Conservation (phyloP, 2,329 filamentous ascomycete species). For the Ampelomyces quisqualis region DNA sequence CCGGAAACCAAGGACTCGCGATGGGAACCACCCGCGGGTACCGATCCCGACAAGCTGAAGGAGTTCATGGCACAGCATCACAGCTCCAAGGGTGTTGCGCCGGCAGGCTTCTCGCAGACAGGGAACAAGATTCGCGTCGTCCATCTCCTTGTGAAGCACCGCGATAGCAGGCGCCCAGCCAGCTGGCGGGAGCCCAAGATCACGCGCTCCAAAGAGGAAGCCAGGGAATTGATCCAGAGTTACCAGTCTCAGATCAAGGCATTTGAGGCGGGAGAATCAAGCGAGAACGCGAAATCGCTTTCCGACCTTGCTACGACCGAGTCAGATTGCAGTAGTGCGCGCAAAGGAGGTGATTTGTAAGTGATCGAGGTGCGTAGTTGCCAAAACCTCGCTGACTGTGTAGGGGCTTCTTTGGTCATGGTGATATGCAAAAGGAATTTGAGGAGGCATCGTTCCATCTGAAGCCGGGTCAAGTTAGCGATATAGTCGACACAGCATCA, state of each 20-base stretch:
- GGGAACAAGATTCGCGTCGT: constrained; percentile 86
- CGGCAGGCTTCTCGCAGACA: constrained; percentile 42
- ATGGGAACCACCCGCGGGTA: constrained; percentile 89
- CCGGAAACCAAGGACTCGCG: constrained; percentile 79
- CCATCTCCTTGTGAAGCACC: constrained; percentile 92
- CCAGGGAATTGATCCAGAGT: constrained; percentile 70
- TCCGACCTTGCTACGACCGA: constrained; percentile 85
- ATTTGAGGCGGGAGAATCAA: constrained; percentile 55
- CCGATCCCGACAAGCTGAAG: constrained; percentile 91
- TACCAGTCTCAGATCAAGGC: constrained; percentile 74
- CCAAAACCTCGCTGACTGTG: too few relatives aligned
- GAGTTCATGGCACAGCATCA: constrained; percentile 89
- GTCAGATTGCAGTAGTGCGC: constrained; percentile 92
- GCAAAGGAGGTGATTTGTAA: constrained; percentile 86
- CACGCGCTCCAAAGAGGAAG: constrained; percentile 84
- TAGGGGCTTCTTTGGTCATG: constrained; percentile 85
- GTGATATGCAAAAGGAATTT: constrained; percentile 99
- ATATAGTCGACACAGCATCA: constrained; percentile 86
- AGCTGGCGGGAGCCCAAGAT: constrained; percentile 94
- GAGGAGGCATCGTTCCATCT: constrained; percentile 94
- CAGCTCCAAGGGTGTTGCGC: constrained; percentile 56
- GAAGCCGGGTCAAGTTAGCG: constrained; percentile 81
- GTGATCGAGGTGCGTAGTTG: too few relatives aligned
- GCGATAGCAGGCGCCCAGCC: constrained; percentile 79
- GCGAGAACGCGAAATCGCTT: constrained; percentile 48